Conservation (phyloP, 2,329 filamentous ascomycete genomes). For the Pseudogymnoascus verrucosus region DNA sequence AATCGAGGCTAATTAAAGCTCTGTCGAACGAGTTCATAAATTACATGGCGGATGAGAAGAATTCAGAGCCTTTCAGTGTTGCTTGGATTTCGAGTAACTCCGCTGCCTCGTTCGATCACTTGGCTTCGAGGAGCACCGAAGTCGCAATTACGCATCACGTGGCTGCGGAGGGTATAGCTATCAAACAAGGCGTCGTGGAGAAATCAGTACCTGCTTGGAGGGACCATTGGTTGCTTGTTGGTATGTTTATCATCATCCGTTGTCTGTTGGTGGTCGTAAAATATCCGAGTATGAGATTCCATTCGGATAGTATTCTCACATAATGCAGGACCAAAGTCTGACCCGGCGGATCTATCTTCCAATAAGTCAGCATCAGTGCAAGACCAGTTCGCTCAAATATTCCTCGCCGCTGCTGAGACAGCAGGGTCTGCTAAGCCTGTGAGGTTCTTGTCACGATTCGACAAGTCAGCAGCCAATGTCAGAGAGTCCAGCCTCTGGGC, state of each 20-base stretch:
- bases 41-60: conserved; percentile 23
- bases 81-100: conserved; percentile 40
- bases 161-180: conserved; percentile 36
- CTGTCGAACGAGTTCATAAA: conserved; percentile 33
- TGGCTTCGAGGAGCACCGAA: conserved; percentile 33
- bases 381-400: conserved; percentile 28
- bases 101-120: conserved; percentile 36
- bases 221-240: conserved; percentile 40
- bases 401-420: conserved; percentile 30
- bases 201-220: conserved; percentile 37
- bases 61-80: conserved; percentile 31
- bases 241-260: conserved; percentile 20
- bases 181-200: conserved; percentile 31
- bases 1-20: conserved; percentile 27
- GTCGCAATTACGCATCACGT: conserved; percentile 39
- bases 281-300: background rate
- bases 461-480: conserved; percentile 43
- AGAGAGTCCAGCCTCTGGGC: conserved; percentile 40
- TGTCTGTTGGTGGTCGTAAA: background rate
- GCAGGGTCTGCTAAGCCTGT: conserved; percentile 28
- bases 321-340: conserved; percentile 22
- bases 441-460: conserved; percentile 37
- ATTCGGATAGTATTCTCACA: background rate
- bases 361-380: conserved; percentile 22
- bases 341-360: conserved; percentile 29